Evolutionary conservation across 495 filamentous ascomycete species (phyloP), one percentile per base, ranked within the genome.

Genomic region (Clavariopsis aquatica): DNA sequence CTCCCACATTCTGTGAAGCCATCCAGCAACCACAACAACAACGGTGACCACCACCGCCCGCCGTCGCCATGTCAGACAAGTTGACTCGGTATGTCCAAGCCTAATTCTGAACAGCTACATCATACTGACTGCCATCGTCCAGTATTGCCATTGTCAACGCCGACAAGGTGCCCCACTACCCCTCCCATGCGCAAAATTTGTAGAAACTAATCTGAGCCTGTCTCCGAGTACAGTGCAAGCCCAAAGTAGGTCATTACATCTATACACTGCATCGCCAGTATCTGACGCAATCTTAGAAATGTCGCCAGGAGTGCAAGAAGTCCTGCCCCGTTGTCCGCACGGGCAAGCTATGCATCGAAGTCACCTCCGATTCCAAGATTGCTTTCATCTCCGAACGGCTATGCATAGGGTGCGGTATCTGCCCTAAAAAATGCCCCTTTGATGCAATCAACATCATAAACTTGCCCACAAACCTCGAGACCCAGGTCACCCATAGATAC

Each of bases 391-490:
- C 93, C 54, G 94, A 98, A 74, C 83, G 84, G 53, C 84, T 96
- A 36, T 96, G 92, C 78, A 96, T 98, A 69, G 95, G 95, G 79
- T 98, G 94, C 75, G 94, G 95, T 86, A 98, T 98, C 78, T 98
- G 94, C 74, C 91, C 92, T 27, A 98, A 98, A 81, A 96, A 97
- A 78, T 98, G 94, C 78, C 94, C 94, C n/a, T 98, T 98, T 77
- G 89, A 91, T 70, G 94, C 95, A 60, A 98, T 98, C 78, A 92
- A 92, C 74, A 98, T 98, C 76, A 98, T 98, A 90, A 98, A 98
- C 79, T 78, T 98, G 78, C 94, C 95, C 59, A 98, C 94, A 77
- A 98, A 98, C 78, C 86, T 98, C 75, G 94, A 98, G 77, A 93
- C 87, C 60, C 89, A 97, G 73, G 93, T 98, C 70, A 98, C 94